Evolutionary conservation across 2,329 filamentous ascomycete genomes (phyloP), one percentile per base, ranked within the genome.

Genomic region (Coniochaeta hoffmannii): DNA sequence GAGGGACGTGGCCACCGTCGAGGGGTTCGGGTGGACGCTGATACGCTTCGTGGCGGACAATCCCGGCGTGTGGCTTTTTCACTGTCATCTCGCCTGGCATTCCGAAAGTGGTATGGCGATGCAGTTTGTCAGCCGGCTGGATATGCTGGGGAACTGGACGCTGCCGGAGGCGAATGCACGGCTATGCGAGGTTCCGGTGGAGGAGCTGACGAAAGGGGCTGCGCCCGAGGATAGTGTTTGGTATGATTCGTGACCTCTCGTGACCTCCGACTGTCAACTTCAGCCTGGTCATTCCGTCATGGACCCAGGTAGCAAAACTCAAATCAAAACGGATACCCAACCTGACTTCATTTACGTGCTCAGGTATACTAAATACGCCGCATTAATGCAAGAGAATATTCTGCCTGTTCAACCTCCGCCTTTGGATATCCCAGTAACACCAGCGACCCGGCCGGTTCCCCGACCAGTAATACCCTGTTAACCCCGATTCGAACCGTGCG

Each of bases 21-120:
- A 79, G 62, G 75, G 71, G 4, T 79, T 75, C 54, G 77, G 77
- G 14, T 81, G 76, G 76, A 67, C 71, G 2, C 62, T 80, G 52
- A 61, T 81, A 9, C 68, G 77, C 14, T 73, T 81, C 50, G 65
- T 77, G 22, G 72, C 74, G 2, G 76, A 80, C 58, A 79, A 79
- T 58, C 74, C 77, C 1, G 78, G 78, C 11, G 66, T 73, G 8
- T 59, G 57, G 57, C 55, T 59, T 14, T 44, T 55, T 14, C 57
- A 59, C 38, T 59, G 57, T 35, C 57, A 59, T n/a, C 53, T 59
- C 35, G 53, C 52, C 1, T 58, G 57, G 57, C 57, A 58, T 30
- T 51, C 36, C 5, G 50, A 53, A 17, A 36, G 36, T 4, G 57
- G 57, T 11, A 41, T 50, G 54, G 55, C 31, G 32, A 55, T 73